Conservation (phyloP, 768 basidiomycete species). For the Wakefieldia striispora region DNA sequence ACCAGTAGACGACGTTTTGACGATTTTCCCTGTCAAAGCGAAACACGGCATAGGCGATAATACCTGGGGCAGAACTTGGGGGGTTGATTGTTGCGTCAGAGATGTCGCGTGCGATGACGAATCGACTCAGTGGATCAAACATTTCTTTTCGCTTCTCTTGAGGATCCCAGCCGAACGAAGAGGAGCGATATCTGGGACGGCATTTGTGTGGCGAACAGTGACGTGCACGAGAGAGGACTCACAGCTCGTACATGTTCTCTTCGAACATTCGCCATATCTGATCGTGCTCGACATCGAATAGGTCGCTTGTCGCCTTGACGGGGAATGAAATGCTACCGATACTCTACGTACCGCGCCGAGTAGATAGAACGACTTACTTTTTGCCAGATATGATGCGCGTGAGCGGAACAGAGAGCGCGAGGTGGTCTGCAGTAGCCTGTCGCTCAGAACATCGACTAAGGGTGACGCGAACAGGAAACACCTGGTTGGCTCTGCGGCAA, state of each 20-base stretch:
- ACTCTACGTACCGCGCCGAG: neutral
- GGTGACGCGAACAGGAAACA: slow-evolving; percentile 10
- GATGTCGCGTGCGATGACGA: slow-evolving; percentile 42
- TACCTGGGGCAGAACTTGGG: slow-evolving; percentile 14
- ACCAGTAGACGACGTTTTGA: slow-evolving; percentile 72
- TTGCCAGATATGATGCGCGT: slow-evolving; percentile 7
- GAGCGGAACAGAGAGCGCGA: slow-evolving; percentile 16
- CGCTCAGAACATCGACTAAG: neutral
- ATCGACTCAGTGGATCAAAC: slow-evolving; percentile 59
- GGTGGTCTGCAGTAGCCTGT: slow-evolving; percentile 23
- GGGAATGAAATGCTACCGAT: slow-evolving; percentile 23
- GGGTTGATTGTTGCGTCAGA: neutral
- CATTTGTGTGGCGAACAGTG: neutral
- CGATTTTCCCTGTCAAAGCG: slow-evolving; percentile 70
- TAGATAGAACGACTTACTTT: slow-evolving; percentile 10
- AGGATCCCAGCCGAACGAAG: slow-evolving; percentile 69
- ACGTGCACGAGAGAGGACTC: slow-evolving; percentile 2
- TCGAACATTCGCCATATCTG: slow-evolving; percentile 54
- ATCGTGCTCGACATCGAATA: slow-evolving; percentile 36
- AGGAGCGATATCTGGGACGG: slow-evolving; percentile 48
- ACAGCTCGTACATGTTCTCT: slow-evolving; percentile 56
- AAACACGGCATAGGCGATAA: slow-evolving; percentile 53
- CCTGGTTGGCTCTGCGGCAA: slow-evolving; percentile 37
- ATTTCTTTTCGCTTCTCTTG: slow-evolving; percentile 54
- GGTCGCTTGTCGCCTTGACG: slow-evolving; percentile 27